A percentile compares a stretch with the other conserved stretches of the same genome.
phyloP scores from a whole-genome alignment of 768 basidiomycete genomes.

The Lyophyllum decastes region DNA sequence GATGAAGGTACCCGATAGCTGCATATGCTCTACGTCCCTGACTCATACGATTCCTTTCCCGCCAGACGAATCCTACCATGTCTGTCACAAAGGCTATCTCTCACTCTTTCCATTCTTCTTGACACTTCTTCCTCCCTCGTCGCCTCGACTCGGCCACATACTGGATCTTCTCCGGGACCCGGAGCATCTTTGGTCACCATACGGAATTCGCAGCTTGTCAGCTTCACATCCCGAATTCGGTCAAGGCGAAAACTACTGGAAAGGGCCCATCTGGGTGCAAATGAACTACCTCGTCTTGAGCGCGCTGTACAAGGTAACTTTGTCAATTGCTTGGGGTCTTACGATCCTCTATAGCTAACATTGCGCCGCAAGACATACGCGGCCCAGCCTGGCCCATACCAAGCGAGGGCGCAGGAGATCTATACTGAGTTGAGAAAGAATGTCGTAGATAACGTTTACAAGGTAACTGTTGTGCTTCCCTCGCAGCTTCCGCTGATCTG shows the following conservation, averaged over 20 bases:
- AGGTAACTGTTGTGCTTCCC: slow-evolving; percentile 29
- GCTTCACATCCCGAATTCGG: slow-evolving; percentile 90
- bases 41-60: slow-evolving; percentile 1
- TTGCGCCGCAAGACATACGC: slow-evolving; percentile 64
- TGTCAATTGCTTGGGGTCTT: background rate
- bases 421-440: slow-evolving; percentile 82
- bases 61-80: slow-evolving; percentile 86
- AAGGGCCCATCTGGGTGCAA: slow-evolving; percentile 94
- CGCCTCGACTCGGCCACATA: slow-evolving; percentile 79
- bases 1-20: slow-evolving; percentile 65
- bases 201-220: slow-evolving; percentile 86
- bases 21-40: slow-evolving; percentile 1
- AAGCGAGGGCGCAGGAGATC: slow-evolving; percentile 70
- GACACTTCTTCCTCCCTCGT: slow-evolving; percentile 72
- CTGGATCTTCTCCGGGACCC: slow-evolving; percentile 81
- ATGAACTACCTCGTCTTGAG: slow-evolving; percentile 93
- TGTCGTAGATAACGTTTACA: slow-evolving; percentile 80
- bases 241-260: slow-evolving; percentile 95
- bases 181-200: slow-evolving; percentile 87
- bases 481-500: background rate
- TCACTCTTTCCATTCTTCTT: slow-evolving; percentile 94
- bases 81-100: slow-evolving; percentile 91
- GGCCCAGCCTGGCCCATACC: slow-evolving; percentile 77
- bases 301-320: slow-evolving; percentile 71
- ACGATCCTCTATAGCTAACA: background rate